Conservation (phyloP, 1,284 basidiomycete genomes). For the Trichosporon asahii region DNA sequence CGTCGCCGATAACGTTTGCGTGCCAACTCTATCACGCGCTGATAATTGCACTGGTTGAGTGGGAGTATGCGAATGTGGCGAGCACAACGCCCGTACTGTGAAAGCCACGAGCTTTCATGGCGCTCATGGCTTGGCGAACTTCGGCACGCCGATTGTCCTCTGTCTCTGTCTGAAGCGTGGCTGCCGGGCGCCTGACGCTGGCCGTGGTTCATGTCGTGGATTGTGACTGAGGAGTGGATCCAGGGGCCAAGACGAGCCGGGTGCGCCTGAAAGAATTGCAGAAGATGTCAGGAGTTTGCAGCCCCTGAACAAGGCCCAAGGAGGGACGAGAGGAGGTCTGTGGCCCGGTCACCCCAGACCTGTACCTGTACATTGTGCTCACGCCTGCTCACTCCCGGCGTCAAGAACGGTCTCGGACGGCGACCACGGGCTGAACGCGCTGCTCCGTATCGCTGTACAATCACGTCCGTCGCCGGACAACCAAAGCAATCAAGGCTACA, state of each 20-base stretch:
- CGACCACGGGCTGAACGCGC: background rate
- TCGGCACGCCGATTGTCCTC: background rate
- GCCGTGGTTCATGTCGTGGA: background rate
- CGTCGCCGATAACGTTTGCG: background rate
- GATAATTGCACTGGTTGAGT: background rate
- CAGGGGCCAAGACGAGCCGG: background rate
- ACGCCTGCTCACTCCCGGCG: background rate
- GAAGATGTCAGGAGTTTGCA: background rate
- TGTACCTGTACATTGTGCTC: background rate
- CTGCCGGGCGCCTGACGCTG: background rate
- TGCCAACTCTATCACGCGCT: background rate
- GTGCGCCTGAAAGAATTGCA: background rate
- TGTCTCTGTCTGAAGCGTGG: background rate
- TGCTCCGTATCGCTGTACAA: background rate
- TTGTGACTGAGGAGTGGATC: background rate
- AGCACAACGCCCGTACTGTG: background rate
- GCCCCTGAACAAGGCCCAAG: background rate
- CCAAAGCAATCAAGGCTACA: background rate
- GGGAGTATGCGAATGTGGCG: background rate
- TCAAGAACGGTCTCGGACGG: background rate
- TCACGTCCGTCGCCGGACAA: background rate
- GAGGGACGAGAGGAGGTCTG: background rate
- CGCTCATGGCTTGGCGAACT: background rate
- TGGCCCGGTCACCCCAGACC: background rate
- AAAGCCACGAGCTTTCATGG: background rate